Evolutionary conservation across 495 filamentous ascomycete genomes (phyloP), one percentile per base, ranked within the genome.

Genomic region (Copromyces sp.): DNA sequence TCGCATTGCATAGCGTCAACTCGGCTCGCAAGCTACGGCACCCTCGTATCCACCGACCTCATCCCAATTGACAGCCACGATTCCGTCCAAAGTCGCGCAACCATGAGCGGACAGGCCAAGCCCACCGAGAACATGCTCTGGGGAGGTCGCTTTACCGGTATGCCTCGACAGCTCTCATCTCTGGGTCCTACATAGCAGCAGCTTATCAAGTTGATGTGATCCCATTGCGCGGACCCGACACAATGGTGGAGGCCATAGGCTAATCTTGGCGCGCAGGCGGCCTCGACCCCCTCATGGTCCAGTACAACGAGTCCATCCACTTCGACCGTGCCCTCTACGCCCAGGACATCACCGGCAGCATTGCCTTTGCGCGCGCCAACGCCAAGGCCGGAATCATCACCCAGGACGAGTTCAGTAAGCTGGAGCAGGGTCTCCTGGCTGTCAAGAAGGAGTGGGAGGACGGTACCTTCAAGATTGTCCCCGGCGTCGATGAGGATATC

Each of bases 291-390:
- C 85, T 97, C 68, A 97, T 97, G 93, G 89, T 90, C 69, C 84
- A 90, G 74, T 97, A 96, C 86, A 97, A 98, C 84, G 88, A 90
- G 81, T 92, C 90, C n/a, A 90, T 95, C 71, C 87, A 89, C 82
- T 93, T 91, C 82, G 95, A 97, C 84, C 90, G 90, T 75, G 86
- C 87, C 68, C 89, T 97, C 82, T 94, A 92, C 84, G 87, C 88
- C 73, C 89, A 96, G 80, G 92, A 97, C 76, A 91, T 94, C 74
- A 85, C 86, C 24, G 91, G 94, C 80, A 91, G 90, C 72, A 90
- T 96, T 71, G 94, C 94, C 68, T 98, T 91, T 78, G 95, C 94
- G 75, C 90, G 93, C 72, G 94, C 94, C 72, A 95, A 97, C 82
- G 83, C 84, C 71, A 92, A 93, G 75, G 84, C 83, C 68, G 89